Conservation (phyloP, 495 filamentous ascomycete species). For the Penicillium taxi region DNA sequence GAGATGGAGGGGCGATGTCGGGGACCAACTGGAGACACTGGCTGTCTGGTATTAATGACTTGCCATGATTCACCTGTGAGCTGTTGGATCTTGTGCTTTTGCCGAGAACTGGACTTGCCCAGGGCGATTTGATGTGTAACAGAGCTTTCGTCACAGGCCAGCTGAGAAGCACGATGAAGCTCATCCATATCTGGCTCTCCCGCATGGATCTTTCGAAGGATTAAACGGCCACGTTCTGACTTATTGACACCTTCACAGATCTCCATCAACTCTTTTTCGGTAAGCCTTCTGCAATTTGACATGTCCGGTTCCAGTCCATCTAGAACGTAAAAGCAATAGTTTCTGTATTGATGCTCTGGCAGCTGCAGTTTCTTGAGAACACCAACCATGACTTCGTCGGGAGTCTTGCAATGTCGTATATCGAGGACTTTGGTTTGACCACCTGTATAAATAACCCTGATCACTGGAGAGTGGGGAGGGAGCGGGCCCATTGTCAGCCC, state of each 20-base stretch:
- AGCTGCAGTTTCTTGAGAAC: conserved; percentile 76
- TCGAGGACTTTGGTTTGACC: conserved; percentile 87
- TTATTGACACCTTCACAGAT: conserved; percentile 54
- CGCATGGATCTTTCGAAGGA: conserved; percentile 78
- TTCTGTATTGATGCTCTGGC: conserved; percentile 66
- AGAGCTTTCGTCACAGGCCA: conserved; percentile 77
- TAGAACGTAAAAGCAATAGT: conserved; percentile 77
- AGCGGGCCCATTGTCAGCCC: conserved; percentile 72
- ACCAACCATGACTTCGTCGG: conserved; percentile 80
- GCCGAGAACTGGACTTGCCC: conserved; percentile 55
- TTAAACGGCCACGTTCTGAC: conserved; percentile 80
- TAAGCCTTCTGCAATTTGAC: conserved; percentile 65
- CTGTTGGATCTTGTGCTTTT: conserved; percentile 71
- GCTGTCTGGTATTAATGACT: conserved; percentile 58
- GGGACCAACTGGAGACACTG: conserved; percentile 65
- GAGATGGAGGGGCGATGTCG: conserved; percentile 51
- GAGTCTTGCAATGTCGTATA: conserved; percentile 78
- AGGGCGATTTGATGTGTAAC: conserved; percentile 56
- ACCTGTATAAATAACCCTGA: conserved; percentile 83
- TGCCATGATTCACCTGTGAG: conserved; percentile 78
- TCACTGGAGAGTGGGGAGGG: conserved; percentile 70
- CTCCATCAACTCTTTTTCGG: conserved; percentile 77
- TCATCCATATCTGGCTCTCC: conserved; percentile 79
- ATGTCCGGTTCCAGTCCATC: conserved; percentile 77
- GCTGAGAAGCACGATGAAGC: conserved; percentile 69